A percentile compares a stretch with the other conserved stretches of the same genome.
phyloP scores from a whole-genome alignment of 2,329 filamentous ascomycete species.

The Chaetomium sp. region DNA sequence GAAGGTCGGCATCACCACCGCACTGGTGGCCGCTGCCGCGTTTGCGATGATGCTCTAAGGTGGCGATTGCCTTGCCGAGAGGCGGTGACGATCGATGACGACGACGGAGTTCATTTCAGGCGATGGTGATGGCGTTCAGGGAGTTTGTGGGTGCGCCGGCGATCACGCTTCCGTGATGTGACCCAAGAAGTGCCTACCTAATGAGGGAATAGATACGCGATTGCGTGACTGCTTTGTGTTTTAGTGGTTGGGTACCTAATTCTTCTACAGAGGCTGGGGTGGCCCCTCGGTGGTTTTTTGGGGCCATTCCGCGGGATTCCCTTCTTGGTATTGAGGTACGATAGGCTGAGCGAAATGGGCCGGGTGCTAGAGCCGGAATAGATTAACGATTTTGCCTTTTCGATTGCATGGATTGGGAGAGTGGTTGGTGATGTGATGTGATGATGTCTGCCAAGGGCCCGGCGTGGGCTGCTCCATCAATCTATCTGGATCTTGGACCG shows the following conservation, averaged over 20 bases:
- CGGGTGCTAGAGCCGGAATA: slow-evolving; percentile 13
- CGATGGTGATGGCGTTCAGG: slow-evolving; percentile 21
- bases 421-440: not conserved
- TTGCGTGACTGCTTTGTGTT: not conserved
- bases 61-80: no score
- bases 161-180: not conserved
- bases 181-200: not conserved
- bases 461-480: not conserved
- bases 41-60: slow-evolving; percentile 32
- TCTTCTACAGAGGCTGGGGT: not conserved
- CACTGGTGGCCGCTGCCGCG: slow-evolving; percentile 32
- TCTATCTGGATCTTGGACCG: not conserved
- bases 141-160: not conserved
- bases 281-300: not conserved
- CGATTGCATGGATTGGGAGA: slow-evolving; percentile 1
- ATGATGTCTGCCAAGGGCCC: not conserved
- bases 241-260: not conserved
- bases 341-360: not conserved
- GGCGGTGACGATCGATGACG: not conserved
- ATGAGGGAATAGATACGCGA: not conserved
- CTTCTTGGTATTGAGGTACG: not conserved
- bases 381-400: not conserved
- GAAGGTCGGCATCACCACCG: slow-evolving; percentile 18
- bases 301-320: not conserved
- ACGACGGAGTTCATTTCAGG: not conserved